These are phyloP conservation scores for Venturia asperata DNA, from an alignment of 2,329 filamentous ascomycete genomes.

Conservation along the genomic window DNA sequence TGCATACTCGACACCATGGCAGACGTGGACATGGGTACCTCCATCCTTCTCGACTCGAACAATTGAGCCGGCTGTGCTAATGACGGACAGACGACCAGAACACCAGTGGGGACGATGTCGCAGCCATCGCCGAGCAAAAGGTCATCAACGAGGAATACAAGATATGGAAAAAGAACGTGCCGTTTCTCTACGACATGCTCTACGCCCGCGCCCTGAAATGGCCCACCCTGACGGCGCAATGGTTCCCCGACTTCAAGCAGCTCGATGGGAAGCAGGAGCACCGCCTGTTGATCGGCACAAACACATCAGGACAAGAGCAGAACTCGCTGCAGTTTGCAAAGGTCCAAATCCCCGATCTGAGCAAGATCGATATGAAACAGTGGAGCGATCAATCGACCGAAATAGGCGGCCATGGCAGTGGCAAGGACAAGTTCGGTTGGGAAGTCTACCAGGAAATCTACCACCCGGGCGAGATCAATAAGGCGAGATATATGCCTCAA, in stretches of 20 bases:
- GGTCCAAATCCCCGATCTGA: constrained; percentile 80
- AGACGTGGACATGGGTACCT: constrained; percentile 7
- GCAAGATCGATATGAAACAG: constrained; percentile 65
- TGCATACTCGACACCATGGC: neutral
- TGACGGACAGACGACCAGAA: constrained; percentile 29
- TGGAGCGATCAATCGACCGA: constrained; percentile 91
- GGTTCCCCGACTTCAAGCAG: constrained; percentile 92
- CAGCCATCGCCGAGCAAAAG: constrained; percentile 69
- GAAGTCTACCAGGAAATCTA: constrained; percentile 92
- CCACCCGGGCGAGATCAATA: constrained; percentile 95
- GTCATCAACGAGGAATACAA: constrained; percentile 99
- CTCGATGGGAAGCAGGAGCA: constrained; percentile 75
- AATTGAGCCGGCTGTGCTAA: neutral
- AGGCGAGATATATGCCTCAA: constrained; percentile 94
- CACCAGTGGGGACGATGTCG: constrained; percentile 53
- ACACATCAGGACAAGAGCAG: constrained; percentile 75
- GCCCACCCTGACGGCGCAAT: constrained; percentile 95
- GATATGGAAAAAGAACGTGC: constrained; percentile 99
- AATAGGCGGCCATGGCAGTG: constrained; percentile 83
- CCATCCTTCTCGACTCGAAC: neutral
- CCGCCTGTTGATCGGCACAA: constrained; percentile 85
- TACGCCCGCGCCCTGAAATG: constrained; percentile 91
- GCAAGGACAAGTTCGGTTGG: constrained; percentile 74
- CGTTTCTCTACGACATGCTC: constrained; percentile 97
- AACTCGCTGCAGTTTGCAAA: constrained; percentile 95